These are phyloP conservation scores for Vaccinium myrtillus DNA, from an alignment of 148 eudicot genomes.

Conservation along the genomic window DNA sequence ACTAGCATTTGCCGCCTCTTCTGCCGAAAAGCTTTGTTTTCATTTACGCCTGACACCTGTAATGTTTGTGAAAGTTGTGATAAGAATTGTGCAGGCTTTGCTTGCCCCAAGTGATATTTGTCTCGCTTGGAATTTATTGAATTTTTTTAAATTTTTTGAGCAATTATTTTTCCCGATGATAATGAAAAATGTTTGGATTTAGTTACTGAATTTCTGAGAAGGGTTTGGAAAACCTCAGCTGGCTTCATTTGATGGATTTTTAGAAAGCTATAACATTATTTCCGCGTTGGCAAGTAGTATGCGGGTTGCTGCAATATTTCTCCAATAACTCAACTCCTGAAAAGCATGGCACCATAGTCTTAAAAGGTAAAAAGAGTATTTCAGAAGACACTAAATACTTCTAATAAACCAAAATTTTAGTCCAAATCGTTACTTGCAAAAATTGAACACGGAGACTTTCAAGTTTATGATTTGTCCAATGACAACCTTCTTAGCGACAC, in stretches of 20 bases:
- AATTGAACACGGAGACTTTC: neutral
- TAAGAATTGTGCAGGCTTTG: neutral
- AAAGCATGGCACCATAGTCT: neutral
- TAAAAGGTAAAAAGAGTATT: neutral
- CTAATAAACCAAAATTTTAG: neutral
- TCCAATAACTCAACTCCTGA: neutral
- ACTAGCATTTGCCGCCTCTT: neutral
- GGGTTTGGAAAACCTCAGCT: neutral
- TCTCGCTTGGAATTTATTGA: neutral
- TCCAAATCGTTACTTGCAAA: neutral
- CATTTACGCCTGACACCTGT: neutral
- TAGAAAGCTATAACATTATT: neutral
- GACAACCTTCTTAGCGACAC: neutral
- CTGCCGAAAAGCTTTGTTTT: neutral
- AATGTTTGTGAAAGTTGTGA: neutral
- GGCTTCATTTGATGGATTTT: neutral
- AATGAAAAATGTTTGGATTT: neutral
- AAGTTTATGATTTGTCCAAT: neutral
- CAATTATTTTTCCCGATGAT: neutral
- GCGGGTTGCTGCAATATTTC: neutral
- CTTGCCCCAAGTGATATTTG: neutral
- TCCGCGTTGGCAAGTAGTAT: neutral
- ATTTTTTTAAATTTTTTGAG: neutral
- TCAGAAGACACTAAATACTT: neutral
- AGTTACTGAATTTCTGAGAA: neutral